Evolutionary conservation across 2,329 filamentous ascomycete genomes (phyloP).

Genomic region (Phialocephala subalpina): DNA sequence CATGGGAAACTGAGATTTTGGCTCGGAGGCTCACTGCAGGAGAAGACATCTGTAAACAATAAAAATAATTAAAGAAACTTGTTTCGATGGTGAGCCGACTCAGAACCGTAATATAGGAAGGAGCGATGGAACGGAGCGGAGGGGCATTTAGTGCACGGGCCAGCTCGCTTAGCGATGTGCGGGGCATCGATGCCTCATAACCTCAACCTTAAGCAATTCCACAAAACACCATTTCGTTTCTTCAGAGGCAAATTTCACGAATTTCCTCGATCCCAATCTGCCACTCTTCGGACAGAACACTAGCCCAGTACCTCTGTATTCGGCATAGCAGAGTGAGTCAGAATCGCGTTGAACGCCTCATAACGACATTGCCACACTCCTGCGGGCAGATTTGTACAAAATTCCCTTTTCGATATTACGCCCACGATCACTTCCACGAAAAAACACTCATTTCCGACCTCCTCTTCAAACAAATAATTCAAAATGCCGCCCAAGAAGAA

Average conservation of each 20-base stretch:
- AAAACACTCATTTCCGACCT: not conserved
- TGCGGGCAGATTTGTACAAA: constrained; percentile 12
- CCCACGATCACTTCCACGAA: not conserved
- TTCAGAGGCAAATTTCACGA: not conserved
- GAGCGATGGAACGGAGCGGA: not conserved
- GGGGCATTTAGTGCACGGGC: not conserved
- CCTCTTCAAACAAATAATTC: not conserved
- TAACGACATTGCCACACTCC: not conserved
- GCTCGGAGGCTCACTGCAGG: too few species aligned
- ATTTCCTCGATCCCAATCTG: not conserved
- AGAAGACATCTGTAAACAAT: not conserved
- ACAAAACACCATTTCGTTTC: not conserved
- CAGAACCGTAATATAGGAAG: not conserved
- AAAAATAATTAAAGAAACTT: too few species aligned
- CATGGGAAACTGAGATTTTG: too few species aligned
- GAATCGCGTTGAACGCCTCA: not conserved
- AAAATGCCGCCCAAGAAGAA: constrained; percentile 95
- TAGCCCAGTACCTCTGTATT: not conserved
- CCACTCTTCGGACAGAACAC: not conserved
- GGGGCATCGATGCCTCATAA: not conserved
- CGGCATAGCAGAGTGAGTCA: not conserved
- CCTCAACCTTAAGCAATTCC: not conserved
- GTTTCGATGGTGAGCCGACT: too few species aligned
- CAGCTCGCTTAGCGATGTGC: constrained; percentile 4
- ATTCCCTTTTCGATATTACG: not conserved